Base-by-base conservation (phyloP, 495 filamentous ascomycete genomes). In the Penicillium parvum region DNA sequence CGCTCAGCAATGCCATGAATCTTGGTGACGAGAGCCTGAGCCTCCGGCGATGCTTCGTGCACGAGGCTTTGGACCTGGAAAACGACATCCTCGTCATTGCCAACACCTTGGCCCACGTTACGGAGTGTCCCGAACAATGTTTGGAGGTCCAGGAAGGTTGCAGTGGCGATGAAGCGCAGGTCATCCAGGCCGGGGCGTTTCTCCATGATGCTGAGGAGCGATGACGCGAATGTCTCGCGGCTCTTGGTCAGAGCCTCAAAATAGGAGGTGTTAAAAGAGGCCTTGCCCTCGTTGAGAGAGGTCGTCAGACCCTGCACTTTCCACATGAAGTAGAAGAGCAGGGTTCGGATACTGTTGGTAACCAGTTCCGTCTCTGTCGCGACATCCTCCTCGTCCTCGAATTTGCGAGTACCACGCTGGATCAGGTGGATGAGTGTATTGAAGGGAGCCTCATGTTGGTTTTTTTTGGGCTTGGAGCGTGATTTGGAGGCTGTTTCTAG, bases 301-400 rank as follows among this genome's bases (percentile, higher is more conserved):
- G 57, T 53, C 21, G 61, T 55, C 23, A 77, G 48, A 27, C 61
- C 60, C 32, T 81, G 79, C 7, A 87, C 75, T 49, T 90, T 90
- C 92, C 92, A 98, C 82, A 95, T 86, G 63, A 96, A 92, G 67
- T 96, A 97, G 68, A 90, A 88, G 17, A 90, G 67, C 16, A 85
- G 62, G 5, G 82, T 73, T 47, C 83, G 82, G 47, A 90, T 80
- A 14, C 88, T 83, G 41, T 77, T 82, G 7, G 73, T 70, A 5
- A 90, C 79, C 37, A 92, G 65, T 44, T 90, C 83, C 43, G 88
- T 82, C 56, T 95, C 90, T 7, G 83, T 65, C 29, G 84, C 82
- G 3, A 76, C 58, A 9, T 84, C 81, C 19, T 84, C 78, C 39
- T 83, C 76, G 1, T 77, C 71, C 19, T 81, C 76, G 21, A 75